These are phyloP conservation scores for Saccharomycopsis sp. DNA, from an alignment of 805 yeast species.

Conservation along the genomic window DNA sequence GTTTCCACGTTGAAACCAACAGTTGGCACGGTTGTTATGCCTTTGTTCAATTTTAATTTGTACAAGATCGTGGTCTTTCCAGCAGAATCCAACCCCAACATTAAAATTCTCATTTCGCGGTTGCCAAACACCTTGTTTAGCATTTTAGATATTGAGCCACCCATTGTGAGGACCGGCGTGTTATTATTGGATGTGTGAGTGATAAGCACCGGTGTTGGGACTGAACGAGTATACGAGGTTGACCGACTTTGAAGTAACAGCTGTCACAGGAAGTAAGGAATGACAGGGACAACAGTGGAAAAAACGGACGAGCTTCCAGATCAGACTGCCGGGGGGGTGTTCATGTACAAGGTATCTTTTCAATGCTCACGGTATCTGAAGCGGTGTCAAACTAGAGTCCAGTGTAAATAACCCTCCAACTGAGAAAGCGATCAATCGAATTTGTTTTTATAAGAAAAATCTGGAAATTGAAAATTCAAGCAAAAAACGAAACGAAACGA, in stretches of 20 bases:
- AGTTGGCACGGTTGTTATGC: slow-evolving; percentile 79
- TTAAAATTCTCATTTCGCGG: slow-evolving; percentile 58
- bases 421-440: not conserved
- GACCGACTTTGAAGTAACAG: too few species aligned
- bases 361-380: not conserved
- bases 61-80: slow-evolving; percentile 87
- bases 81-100: slow-evolving; percentile 91
- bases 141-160: slow-evolving; percentile 29
- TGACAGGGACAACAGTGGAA: not conserved
- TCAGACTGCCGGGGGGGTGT: not conserved
- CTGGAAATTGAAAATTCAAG: not conserved
- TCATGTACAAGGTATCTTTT: not conserved
- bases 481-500: not conserved
- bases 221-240: too few species aligned
- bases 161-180: slow-evolving; percentile 25
- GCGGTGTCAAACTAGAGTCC: not conserved
- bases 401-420: too few species aligned
- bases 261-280: not conserved
- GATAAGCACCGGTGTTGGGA: too few species aligned
- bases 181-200: too few species aligned
- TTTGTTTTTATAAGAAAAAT: not conserved
- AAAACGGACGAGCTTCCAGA: not conserved
- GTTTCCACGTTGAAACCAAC: slow-evolving; percentile 93
- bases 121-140: slow-evolving; percentile 44
- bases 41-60: slow-evolving; percentile 71